Conservation (phyloP, 1,284 basidiomycete genomes). For the Puccinia polysora region DNA sequence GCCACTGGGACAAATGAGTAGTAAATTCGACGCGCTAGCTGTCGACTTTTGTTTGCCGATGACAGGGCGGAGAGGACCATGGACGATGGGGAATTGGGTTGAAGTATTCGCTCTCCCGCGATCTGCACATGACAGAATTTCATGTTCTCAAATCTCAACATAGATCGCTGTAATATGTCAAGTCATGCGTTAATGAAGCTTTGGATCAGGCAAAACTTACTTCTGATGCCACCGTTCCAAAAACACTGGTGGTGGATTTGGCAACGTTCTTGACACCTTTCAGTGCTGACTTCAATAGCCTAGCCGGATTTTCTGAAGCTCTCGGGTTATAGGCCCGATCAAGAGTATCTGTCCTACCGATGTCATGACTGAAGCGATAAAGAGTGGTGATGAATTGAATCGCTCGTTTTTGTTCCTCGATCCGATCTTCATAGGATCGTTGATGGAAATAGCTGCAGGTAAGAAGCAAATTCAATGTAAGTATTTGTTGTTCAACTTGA, state of each 20-base stretch:
- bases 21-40: slow-evolving; percentile 75
- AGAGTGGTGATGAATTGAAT: slow-evolving; percentile 68
- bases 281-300: slow-evolving; percentile 67
- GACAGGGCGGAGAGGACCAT: slow-evolving; percentile 73
- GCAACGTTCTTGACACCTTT: slow-evolving; percentile 68
- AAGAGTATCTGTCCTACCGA: slow-evolving; percentile 66
- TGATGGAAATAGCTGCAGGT: slow-evolving; percentile 68
- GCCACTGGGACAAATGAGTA: slow-evolving; percentile 74
- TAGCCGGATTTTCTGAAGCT: slow-evolving; percentile 59
- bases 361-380: slow-evolving; percentile 61
- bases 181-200: slow-evolving; percentile 62
- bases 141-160: too few species aligned
- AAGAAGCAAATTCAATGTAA: background rate
- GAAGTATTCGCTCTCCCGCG: slow-evolving; percentile 66
- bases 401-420: slow-evolving; percentile 75
- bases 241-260: slow-evolving; percentile 68
- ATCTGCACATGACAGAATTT: slow-evolving; percentile 55
- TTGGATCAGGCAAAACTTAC: slow-evolving; percentile 48
- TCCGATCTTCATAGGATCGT: slow-evolving; percentile 75
- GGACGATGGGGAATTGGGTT: slow-evolving; percentile 78
- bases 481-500: slow-evolving; percentile 24
- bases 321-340: slow-evolving; percentile 55
- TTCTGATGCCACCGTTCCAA: slow-evolving; percentile 39
- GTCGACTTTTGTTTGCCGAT: slow-evolving; percentile 74
- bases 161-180: slow-evolving; percentile 45